A percentile compares a stretch with the other conserved stretches of the same genome.
Evolutionary conservation across 2,329 filamentous ascomycete genomes (phyloP).

Genomic region (Waltergamsia citrina): DNA sequence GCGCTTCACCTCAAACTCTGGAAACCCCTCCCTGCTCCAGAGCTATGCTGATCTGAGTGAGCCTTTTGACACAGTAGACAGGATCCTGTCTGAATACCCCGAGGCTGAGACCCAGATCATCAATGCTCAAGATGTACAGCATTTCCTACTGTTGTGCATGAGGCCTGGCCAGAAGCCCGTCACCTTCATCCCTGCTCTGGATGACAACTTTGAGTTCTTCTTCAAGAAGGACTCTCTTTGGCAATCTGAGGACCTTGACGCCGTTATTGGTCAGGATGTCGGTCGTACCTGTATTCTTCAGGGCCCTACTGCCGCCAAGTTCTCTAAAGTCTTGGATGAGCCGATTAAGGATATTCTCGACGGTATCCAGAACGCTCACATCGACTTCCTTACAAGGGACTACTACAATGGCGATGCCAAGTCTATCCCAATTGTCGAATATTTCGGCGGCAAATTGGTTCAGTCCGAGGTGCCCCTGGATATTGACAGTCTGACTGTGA

Average conservation of each 20-base stretch:
- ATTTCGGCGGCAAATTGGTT: conserved; percentile 84
- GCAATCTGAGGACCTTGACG: conserved; percentile 97
- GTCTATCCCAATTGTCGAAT: conserved; percentile 78
- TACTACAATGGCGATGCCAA: conserved; percentile 66
- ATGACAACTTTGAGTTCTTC: conserved; percentile 97
- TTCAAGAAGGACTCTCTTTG: conserved; percentile 99
- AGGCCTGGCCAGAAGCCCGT: conserved; percentile 91
- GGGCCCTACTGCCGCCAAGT: conserved; percentile 85
- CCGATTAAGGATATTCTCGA: conserved; percentile 93
- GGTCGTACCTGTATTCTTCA: conserved; percentile 94
- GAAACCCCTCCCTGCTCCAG: conserved; percentile 75
- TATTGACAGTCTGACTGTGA: conserved; percentile 77
- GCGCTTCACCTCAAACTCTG: conserved; percentile 69
- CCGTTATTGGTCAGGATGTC: conserved; percentile 92
- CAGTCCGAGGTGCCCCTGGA: conserved; percentile 65
- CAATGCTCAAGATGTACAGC: conserved; percentile 95
- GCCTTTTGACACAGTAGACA: conserved; percentile 69
- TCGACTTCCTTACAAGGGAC: conserved; percentile 68
- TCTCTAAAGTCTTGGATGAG: conserved; percentile 83
- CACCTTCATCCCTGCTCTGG: conserved; percentile 89
- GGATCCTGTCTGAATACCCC: conserved; percentile 73
- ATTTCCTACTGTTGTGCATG: conserved; percentile 90
- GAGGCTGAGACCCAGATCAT: conserved; percentile 86
- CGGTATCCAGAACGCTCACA: conserved; percentile 81
- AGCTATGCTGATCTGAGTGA: conserved; percentile 81